These are phyloP conservation scores for Eucalyptus decipiens DNA, from an alignment of 345 rosid species.

Conservation along the genomic window DNA sequence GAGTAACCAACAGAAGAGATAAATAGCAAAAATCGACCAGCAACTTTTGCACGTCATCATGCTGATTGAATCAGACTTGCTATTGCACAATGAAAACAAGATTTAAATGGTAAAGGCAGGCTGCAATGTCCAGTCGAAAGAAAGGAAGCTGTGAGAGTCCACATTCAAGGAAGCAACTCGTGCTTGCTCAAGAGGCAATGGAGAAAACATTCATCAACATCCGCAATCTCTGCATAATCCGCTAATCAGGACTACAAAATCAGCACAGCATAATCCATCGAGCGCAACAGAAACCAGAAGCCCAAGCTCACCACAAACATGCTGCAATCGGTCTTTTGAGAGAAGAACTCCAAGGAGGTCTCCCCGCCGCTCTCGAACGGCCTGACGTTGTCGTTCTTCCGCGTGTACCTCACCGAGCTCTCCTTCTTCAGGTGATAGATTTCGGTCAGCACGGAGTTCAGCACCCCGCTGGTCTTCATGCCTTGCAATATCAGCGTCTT, in stretches of 20 bases:
- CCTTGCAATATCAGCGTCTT: conserved; percentile 91
- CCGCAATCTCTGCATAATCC: background rate
- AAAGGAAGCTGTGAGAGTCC: background rate
- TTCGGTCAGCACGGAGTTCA: conserved; percentile 59
- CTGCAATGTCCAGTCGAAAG: background rate
- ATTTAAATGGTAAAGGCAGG: background rate
- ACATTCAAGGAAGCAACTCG: background rate
- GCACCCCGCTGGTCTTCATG: conserved; percentile 63
- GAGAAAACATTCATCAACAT: background rate
- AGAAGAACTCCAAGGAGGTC: conserved; percentile 86
- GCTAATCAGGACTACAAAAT: background rate
- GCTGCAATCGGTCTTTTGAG: conserved; percentile 88
- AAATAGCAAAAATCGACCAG: too few species aligned
- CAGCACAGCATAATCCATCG: background rate
- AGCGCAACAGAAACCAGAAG: background rate
- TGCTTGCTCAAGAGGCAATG: background rate
- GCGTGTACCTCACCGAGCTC: conserved; percentile 57
- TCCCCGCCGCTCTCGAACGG: conserved; percentile 96
- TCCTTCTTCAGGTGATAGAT: conserved; percentile 68
- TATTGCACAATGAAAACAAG: background rate
- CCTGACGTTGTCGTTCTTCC: conserved; percentile 85
- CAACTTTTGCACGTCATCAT: background rate
- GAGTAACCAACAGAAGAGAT: background rate
- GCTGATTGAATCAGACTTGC: background rate
- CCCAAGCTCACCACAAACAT: conserved; percentile 61